phyloP scores from a whole-genome alignment of 805 yeast genomes.

The Ogataea siamensis region DNA sequence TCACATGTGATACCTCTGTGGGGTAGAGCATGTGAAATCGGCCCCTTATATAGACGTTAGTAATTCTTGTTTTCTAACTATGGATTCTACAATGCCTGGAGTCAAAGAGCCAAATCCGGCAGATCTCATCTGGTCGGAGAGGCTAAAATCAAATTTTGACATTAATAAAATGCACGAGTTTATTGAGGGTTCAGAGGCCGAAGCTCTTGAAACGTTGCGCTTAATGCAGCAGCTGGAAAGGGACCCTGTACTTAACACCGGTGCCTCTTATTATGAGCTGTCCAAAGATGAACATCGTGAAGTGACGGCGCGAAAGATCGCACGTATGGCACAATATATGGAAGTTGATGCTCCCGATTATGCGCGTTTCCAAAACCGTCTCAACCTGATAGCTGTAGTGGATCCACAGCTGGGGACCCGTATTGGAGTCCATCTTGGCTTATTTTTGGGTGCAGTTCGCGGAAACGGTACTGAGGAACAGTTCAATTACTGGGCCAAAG shows the following conservation, averaged over 20 bases:
- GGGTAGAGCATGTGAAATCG: slow-evolving; percentile 13
- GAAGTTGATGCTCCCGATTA: slow-evolving; percentile 41
- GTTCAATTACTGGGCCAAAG: slow-evolving; percentile 76
- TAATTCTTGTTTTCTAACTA: slow-evolving; percentile 16
- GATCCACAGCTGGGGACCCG: slow-evolving; percentile 85
- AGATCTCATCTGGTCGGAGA: slow-evolving; percentile 42
- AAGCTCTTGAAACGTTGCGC: slow-evolving; percentile 45
- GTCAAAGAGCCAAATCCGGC: slow-evolving; percentile 36
- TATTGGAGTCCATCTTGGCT: slow-evolving; percentile 83
- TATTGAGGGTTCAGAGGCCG: slow-evolving; percentile 48
- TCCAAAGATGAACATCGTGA: slow-evolving; percentile 58
- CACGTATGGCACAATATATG: slow-evolving; percentile 58
- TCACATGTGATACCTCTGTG: slow-evolving; percentile 15
- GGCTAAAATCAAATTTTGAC: slow-evolving; percentile 42
- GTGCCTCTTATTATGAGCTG: slow-evolving; percentile 55
- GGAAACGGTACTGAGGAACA: slow-evolving; percentile 90
- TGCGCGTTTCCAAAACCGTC: slow-evolving; percentile 53
- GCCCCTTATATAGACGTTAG: not conserved
- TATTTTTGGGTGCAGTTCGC: slow-evolving; percentile 74
- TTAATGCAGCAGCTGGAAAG: slow-evolving; percentile 59
- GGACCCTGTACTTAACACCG: slow-evolving; percentile 62
- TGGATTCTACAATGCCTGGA: slow-evolving; percentile 34
- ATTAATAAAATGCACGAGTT: slow-evolving; percentile 51
- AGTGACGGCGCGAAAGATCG: slow-evolving; percentile 58
- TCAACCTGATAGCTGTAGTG: slow-evolving; percentile 56